Evolutionary conservation across 257 asterid species (phyloP), one percentile per base, ranked within the genome.

Genomic region (Orobanche coerulescens): DNA sequence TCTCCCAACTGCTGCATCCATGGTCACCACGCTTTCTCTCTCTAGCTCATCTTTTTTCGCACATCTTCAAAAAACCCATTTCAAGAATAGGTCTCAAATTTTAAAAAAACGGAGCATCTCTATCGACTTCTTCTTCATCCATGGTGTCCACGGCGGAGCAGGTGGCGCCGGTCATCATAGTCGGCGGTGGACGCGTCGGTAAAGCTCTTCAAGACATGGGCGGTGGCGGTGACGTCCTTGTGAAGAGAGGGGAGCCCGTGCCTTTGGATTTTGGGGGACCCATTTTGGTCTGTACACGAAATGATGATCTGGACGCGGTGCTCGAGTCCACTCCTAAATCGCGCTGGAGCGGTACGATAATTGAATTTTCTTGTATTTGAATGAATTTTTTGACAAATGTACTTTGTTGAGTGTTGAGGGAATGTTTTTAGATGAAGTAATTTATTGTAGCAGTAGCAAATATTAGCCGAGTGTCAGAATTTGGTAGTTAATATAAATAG

Each of bases 151-250:
- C 83, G 39, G 58, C 79, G 1, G 80, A 77, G 60, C 80, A 78
- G 66, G 93, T 84, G 26, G 79, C 70, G 18, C 97, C 96, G 8
- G 95, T 96, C 16, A 36, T 89, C n/a, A 93, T 93, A 69, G 90
- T 93, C 4, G 97, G 99, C 44, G 94, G 95, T 18, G 96, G 99
- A 2, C 96, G 99, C 24, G 99, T 93, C 12, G 99, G 97, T 0
- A 83, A 57, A 59, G 92, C 97, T 59, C 85, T 93, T n/a, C 86
- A 83, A 44, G 95, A 78, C 37, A 86, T 93, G 97, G 96, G 99
- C 4, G 71, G 76, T 11, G 96, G 99, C 14, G 74, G 72, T 10
- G 99, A 93, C 76, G 66, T 83, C 26, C 36, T 93, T 34, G 81
- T 93, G 2, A 89, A 81, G 79, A 84, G 99, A 77, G 99, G 96